Conservation (phyloP, 805 yeast species). For the fission yeast (Schizosaccharomyces pombe) region DNA sequence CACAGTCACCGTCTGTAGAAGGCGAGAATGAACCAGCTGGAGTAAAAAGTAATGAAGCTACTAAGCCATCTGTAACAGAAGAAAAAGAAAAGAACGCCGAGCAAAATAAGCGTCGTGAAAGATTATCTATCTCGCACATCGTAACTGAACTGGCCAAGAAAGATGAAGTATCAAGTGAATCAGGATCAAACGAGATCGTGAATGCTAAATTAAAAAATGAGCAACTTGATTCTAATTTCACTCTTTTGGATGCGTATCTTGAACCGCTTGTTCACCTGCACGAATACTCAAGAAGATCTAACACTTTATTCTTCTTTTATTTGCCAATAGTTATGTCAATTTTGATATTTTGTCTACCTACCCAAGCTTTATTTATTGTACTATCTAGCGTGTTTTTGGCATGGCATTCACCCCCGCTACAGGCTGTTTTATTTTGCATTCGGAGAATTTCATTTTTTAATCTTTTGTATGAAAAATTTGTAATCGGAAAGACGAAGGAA, state of each 20-base stretch:
- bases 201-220: background rate
- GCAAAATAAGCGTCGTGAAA: too few relatives aligned
- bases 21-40: too few relatives aligned
- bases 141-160: too few relatives aligned
- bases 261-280: background rate
- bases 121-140: background rate
- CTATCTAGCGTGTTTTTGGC: background rate
- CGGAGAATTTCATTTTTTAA: background rate
- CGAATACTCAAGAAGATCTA: background rate
- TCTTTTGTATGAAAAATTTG: background rate
- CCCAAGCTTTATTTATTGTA: background rate
- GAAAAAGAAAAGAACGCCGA: too few relatives aligned
- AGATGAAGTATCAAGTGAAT: too few relatives aligned
- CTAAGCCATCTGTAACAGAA: too few relatives aligned
- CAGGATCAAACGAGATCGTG: too few relatives aligned
- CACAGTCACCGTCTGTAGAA: too few relatives aligned
- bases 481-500: background rate
- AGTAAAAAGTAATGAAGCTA: too few relatives aligned
- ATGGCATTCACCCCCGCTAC: background rate
- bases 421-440: background rate
- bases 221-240: background rate
- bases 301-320: background rate
- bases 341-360: background rate
- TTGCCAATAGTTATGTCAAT: background rate
- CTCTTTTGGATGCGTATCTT: background rate